A percentile compares a stretch with the other conserved stretches of the same genome.
Conservation (phyloP, 2,329 filamentous ascomycete genomes). For the Penicillium sp. region DNA sequence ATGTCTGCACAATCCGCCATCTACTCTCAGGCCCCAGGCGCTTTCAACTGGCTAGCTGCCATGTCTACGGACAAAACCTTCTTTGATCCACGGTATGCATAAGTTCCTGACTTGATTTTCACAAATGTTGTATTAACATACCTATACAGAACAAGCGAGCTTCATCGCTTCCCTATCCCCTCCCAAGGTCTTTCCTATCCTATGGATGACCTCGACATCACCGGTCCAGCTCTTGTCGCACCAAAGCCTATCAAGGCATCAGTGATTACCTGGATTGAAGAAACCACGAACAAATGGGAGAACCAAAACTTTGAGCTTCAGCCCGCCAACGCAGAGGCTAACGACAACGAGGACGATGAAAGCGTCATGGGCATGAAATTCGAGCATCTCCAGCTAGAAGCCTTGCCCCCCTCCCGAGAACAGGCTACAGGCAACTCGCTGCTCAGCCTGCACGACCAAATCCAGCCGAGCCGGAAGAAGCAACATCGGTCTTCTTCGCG, state of each 20-base stretch:
- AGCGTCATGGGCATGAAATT: background rate
- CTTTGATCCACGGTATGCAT: slow-evolving; percentile 7
- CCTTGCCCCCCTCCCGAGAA: slow-evolving; percentile 6
- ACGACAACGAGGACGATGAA: background rate
- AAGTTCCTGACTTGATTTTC: background rate
- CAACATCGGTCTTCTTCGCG: background rate
- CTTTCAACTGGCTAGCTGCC: slow-evolving; percentile 11
- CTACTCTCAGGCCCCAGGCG: background rate
- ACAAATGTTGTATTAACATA: background rate
- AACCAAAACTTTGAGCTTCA: slow-evolving; percentile 1
- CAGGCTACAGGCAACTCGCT: slow-evolving; percentile 1
- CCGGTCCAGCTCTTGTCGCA: background rate
- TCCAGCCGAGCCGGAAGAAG: background rate
- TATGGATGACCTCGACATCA: background rate
- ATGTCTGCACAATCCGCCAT: background rate
- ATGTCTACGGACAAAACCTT: background rate
- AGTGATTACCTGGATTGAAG: background rate
- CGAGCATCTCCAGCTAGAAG: slow-evolving; percentile 9
- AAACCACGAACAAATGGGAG: background rate
- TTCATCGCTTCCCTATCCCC: background rate
- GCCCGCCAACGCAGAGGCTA: background rate
- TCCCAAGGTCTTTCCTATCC: background rate
- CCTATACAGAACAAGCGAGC: background rate
- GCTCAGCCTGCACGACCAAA: slow-evolving; percentile 5
- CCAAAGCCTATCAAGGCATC: background rate